Conservation (phyloP, 495 filamentous ascomycete species). For the Penicillium coprophilum region DNA sequence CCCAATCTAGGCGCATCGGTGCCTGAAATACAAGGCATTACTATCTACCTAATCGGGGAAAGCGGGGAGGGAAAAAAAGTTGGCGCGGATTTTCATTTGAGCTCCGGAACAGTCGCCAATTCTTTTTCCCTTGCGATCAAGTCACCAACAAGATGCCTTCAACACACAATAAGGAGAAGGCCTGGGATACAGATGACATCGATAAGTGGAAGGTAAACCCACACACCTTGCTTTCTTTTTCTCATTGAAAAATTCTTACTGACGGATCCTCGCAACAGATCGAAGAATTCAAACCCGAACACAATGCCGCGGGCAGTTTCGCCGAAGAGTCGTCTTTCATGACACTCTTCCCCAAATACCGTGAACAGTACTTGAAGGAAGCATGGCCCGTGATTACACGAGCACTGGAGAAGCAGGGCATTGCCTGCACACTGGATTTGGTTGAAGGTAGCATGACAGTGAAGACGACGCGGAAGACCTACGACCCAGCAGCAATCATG, state of each 20-base stretch:
- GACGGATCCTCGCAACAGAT: slow-evolving; percentile 43
- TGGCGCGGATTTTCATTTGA: slow-evolving; percentile 35
- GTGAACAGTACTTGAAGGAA: slow-evolving; percentile 88
- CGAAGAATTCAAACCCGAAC: slow-evolving; percentile 78
- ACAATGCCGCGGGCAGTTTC: slow-evolving; percentile 85
- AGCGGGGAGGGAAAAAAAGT: slow-evolving; percentile 44
- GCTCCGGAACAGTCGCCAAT: slow-evolving; percentile 21
- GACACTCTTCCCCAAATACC: slow-evolving; percentile 95
- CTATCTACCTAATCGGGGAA: slow-evolving; percentile 31
- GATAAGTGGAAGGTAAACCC: slow-evolving; percentile 86
- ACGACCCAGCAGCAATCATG: slow-evolving; percentile 88
- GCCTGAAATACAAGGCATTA: slow-evolving; percentile 20
- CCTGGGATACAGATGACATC: slow-evolving; percentile 97
- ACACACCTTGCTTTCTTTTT: background rate
- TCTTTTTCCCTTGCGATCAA: slow-evolving; percentile 11
- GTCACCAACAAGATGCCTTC: slow-evolving; percentile 69
- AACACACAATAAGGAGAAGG: slow-evolving; percentile 90
- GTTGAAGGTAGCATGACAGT: slow-evolving; percentile 96
- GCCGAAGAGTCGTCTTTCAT: slow-evolving; percentile 89
- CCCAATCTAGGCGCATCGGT: background rate
- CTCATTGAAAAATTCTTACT: slow-evolving; percentile 1
- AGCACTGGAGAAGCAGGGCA: slow-evolving; percentile 74
- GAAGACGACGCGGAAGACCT: slow-evolving; percentile 93
- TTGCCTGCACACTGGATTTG: slow-evolving; percentile 87
- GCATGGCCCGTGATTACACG: slow-evolving; percentile 85